phyloP scores from a whole-genome alignment of 192 early-diverging fungal genomes.

The Umbelopsis vinacea region DNA sequence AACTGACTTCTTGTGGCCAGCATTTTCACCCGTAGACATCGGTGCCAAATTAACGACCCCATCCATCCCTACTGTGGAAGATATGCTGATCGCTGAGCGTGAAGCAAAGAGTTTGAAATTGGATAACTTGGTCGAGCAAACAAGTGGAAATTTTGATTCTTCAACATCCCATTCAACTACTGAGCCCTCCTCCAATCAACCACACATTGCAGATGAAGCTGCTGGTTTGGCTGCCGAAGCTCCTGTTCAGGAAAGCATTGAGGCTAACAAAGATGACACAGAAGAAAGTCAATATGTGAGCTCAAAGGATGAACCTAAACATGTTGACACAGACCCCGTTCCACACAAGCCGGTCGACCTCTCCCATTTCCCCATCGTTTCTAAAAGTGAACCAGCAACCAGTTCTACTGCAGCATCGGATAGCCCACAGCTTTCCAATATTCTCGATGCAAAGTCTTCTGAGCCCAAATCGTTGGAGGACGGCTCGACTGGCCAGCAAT shows the following conservation, averaged over 20 bases:
- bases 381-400: too few relatives aligned
- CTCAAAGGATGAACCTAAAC: too few relatives aligned
- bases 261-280: background rate
- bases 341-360: too few relatives aligned
- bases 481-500: background rate
- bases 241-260: background rate
- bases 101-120: constrained; percentile 14
- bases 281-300: background rate
- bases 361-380: too few relatives aligned
- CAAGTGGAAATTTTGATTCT: background rate
- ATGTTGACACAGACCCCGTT: too few relatives aligned
- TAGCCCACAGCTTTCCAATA: too few relatives aligned
- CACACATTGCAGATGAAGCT: background rate
- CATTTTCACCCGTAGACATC: constrained; percentile 15
- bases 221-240: background rate
- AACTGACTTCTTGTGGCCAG: constrained; percentile 34
- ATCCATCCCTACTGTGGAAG: background rate
- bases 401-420: too few relatives aligned
- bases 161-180: background rate
- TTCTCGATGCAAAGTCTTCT: background rate
- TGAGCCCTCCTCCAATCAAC: background rate
- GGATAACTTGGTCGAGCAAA: background rate
- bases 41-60: background rate
- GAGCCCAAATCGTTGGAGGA: background rate
- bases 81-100: constrained; percentile 11